Evolutionary conservation across 2,329 filamentous ascomycete genomes (phyloP), one percentile per base, ranked within the genome.

Genomic region (Exserohilum turcica): DNA sequence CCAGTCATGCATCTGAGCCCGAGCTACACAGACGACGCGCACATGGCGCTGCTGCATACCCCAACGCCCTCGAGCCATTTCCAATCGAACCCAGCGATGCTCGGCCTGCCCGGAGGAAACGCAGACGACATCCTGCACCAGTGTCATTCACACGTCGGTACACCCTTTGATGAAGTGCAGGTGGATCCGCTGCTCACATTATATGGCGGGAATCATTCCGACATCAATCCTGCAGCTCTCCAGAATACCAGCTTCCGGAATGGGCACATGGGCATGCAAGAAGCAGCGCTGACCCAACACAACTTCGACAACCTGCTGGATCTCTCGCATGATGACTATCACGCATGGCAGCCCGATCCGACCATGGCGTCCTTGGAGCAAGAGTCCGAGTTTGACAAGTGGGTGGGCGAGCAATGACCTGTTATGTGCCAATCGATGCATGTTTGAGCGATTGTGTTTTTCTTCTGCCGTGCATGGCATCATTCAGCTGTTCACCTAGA

Each of bases 301-400:
- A 61, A 63, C 32, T 60, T 71, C 24, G 55, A 71, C n/a, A 64
- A 59, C 32, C 45, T 72, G 15, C 57, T 73, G 19, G 65, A 62
- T 42, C 57, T 64, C 15, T 33, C 55, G 16, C 64, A 70, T 9
- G 61, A 67, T 16, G 67, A 69, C 15, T 72, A 64, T 36, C 65
- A 60, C 64, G 18, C 56, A n/a, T 75, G 76, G 65, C 67, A 76
- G 33, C 60, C 67, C 5, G 70, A 72, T 43, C 64, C 72, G 19
- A 71, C 60, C 28, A 65, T 75, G 48, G 61, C 51, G 32, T 65
- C 74, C n/a, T 63, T 75, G 48, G 74, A 78, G 40, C 67, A 73
- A 43, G 73, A 72, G 35, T 74, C 76, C 15, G 77, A 80, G 40
- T 79, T 80, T 54, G 78, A 80, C 39, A 75, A 77, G 42, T 80